phyloP scores from a whole-genome alignment of 345 rosid genomes.

The Garcia nutans region DNA sequence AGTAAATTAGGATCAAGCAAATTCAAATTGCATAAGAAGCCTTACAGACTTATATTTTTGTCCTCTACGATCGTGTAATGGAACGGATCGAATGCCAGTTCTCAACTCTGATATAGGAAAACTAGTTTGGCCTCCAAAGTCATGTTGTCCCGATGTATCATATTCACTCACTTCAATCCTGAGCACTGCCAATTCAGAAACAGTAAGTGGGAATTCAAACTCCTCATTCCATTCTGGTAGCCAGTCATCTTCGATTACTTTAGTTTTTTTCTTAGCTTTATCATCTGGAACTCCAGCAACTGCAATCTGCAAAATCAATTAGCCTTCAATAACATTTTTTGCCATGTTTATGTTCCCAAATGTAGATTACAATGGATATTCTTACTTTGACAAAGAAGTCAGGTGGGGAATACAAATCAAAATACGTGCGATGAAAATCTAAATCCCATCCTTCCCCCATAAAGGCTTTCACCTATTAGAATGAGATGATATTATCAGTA shows the following conservation, averaged over 20 bases:
- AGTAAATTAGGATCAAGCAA: constrained; percentile 36
- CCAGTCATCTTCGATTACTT: constrained; percentile 30
- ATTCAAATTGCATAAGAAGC: constrained; percentile 43
- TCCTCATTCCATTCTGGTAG: constrained; percentile 37
- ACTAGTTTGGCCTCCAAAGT: constrained; percentile 57
- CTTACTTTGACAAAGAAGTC: constrained; percentile 30
- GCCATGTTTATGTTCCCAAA: neutral
- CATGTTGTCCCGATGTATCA: constrained; percentile 38
- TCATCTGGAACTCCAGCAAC: constrained; percentile 55
- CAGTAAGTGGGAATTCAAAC: constrained; percentile 41
- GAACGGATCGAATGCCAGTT: constrained; percentile 43
- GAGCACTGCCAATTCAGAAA: constrained; percentile 58
- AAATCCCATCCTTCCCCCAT: constrained; percentile 34
- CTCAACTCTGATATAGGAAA: constrained; percentile 40
- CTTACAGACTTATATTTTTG: constrained; percentile 19
- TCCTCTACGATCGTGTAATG: constrained; percentile 34
- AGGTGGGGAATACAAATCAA: constrained; percentile 32
- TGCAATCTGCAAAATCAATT: constrained; percentile 41
- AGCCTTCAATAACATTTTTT: neutral
- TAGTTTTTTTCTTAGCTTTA: constrained; percentile 17
- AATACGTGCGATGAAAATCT: constrained; percentile 29
- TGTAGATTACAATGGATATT: neutral
- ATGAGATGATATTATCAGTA: neutral
- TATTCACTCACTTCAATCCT: constrained; percentile 46
- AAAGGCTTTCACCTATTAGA: constrained; percentile 21